A percentile compares a stretch with the other conserved stretches of the same genome.
Conservation (phyloP, 176 grass and related monocot species). For the Hsuehochloa calcarea region DNA sequence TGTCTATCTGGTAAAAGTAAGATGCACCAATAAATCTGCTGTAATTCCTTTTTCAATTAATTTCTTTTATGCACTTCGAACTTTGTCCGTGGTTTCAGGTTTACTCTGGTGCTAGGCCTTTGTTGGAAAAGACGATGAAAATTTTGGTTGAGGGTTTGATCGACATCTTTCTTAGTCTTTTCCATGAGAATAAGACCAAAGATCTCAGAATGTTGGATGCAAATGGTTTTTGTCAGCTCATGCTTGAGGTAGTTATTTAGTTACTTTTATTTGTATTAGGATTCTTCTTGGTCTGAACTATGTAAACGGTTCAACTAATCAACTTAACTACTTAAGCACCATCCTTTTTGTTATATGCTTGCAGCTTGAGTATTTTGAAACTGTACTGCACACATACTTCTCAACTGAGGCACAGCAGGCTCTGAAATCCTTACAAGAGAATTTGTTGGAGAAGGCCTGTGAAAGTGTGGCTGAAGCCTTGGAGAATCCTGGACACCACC, state of each 20-base stretch:
- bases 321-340: not conserved
- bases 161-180: slow-evolving; percentile 89
- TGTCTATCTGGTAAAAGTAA: slow-evolving; percentile 11
- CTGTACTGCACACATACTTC: slow-evolving; percentile 68
- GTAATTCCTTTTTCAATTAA: not conserved
- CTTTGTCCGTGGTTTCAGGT: slow-evolving; percentile 54
- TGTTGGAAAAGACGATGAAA: slow-evolving; percentile 81
- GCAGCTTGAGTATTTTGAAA: slow-evolving; percentile 96
- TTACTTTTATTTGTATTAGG: slow-evolving; percentile 13
- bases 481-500: slow-evolving; percentile 82
- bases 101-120: slow-evolving; percentile 82
- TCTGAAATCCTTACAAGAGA: slow-evolving; percentile 82
- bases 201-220: slow-evolving; percentile 73
- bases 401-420: slow-evolving; percentile 79
- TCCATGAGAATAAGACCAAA: slow-evolving; percentile 87
- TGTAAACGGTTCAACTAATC: slow-evolving; percentile 17
- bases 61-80: slow-evolving; percentile 1
- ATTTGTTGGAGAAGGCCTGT: slow-evolving; percentile 92
- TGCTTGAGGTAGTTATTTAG: slow-evolving; percentile 77
- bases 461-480: slow-evolving; percentile 66
- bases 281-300: slow-evolving; percentile 18
- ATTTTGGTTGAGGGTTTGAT: slow-evolving; percentile 93
- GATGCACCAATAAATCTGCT: slow-evolving; percentile 7
- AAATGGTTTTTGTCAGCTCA: slow-evolving; percentile 96
- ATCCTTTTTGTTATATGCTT: slow-evolving; percentile 28